A percentile compares a stretch with the other conserved stretches of the same genome.
phyloP scores from a whole-genome alignment of 1,284 basidiomycete genomes.

The Microbotryum intermedium region DNA sequence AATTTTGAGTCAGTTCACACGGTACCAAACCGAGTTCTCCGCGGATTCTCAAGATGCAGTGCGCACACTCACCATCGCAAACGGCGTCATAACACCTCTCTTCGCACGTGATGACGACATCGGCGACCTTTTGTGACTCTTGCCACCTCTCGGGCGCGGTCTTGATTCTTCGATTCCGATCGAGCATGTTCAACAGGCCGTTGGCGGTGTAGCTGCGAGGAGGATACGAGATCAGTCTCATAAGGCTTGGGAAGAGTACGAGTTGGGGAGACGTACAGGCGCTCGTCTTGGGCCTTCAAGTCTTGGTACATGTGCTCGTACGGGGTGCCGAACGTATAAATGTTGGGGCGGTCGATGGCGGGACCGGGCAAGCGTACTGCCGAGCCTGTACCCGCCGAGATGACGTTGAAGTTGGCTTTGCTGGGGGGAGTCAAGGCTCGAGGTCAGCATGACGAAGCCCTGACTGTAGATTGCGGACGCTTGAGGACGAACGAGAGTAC shows the following conservation, averaged over 20 bases:
- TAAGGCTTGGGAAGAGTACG: neutral
- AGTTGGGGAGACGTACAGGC: constrained; percentile 52
- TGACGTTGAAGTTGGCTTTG: constrained; percentile 81
- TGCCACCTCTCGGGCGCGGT: constrained; percentile 94
- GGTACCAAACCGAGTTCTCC: no score
- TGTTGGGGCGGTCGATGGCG: constrained; percentile 94
- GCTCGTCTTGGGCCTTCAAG: constrained; percentile 72
- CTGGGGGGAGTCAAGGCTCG: constrained; percentile 2
- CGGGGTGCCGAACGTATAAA: constrained; percentile 95
- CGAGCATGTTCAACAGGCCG: constrained; percentile 93
- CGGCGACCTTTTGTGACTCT: constrained; percentile 73
- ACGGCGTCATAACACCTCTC: constrained; percentile 98
- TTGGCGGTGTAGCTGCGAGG: constrained; percentile 76
- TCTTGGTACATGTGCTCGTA: constrained; percentile 95
- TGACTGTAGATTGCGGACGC: no score
- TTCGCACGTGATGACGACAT: constrained; percentile 97
- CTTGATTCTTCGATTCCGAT: constrained; percentile 89
- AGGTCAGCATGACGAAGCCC: no score
- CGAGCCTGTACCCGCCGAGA: constrained; percentile 92
- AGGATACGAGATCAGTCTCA: neutral
- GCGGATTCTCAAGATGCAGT: no score
- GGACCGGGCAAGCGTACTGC: constrained; percentile 93
- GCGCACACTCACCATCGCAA: constrained; percentile 70
- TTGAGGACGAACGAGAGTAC: constrained; percentile 63
- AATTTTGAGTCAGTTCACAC: no score